phyloP scores from a whole-genome alignment of 306 rosid genomes.

The Fragaria ananassa region DNA sequence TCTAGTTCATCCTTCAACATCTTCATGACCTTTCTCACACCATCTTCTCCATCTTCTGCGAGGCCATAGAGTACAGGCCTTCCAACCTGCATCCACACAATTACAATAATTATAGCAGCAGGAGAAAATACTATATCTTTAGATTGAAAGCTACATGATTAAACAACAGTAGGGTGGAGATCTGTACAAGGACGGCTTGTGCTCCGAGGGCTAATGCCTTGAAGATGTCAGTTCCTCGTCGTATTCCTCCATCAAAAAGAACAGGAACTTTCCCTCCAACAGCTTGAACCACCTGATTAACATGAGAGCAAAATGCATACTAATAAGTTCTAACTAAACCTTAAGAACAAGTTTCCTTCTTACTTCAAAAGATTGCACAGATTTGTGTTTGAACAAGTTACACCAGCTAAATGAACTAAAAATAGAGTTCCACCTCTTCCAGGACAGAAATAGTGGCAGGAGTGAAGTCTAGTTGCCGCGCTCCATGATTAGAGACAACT shows the following conservation, averaged over 20 bases:
- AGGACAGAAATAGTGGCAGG: slow-evolving; percentile 41
- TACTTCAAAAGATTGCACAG: neutral
- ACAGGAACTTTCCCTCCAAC: slow-evolving; percentile 53
- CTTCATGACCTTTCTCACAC: slow-evolving; percentile 46
- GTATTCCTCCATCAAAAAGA: slow-evolving; percentile 57
- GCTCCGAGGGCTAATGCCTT: slow-evolving; percentile 71
- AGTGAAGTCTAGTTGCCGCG: slow-evolving; percentile 35
- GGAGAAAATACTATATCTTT: neutral
- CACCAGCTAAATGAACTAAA: neutral
- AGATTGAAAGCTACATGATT: neutral
- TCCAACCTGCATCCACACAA: slow-evolving; percentile 40
- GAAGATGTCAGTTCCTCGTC: slow-evolving; percentile 62
- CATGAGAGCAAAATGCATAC: neutral
- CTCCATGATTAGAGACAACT: slow-evolving; percentile 49
- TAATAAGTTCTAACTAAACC: neutral
- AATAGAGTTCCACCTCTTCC: slow-evolving; percentile 31
- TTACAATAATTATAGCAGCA: neutral
- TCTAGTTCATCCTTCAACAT: slow-evolving; percentile 57
- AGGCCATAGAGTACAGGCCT: slow-evolving; percentile 50
- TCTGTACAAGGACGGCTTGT: slow-evolving; percentile 61
- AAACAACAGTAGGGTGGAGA: neutral
- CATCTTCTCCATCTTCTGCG: slow-evolving; percentile 53
- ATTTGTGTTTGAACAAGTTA: neutral
- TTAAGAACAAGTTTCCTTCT: neutral
- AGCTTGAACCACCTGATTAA: slow-evolving; percentile 49